phyloP scores from a whole-genome alignment of 257 asterid species.

The Rubia yunnanensis region DNA sequence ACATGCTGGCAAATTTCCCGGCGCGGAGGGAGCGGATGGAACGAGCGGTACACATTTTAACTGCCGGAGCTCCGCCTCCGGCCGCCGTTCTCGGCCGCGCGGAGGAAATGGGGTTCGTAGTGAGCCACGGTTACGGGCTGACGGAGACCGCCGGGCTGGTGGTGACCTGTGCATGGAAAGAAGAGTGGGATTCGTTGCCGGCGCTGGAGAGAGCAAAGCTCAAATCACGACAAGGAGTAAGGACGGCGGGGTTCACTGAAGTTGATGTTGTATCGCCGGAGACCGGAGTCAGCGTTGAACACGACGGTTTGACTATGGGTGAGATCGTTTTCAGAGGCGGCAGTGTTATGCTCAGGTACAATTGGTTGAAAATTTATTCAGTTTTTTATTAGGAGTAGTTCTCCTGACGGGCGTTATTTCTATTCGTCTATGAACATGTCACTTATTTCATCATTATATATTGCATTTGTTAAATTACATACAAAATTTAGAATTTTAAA shows the following conservation, averaged over 20 bases:
- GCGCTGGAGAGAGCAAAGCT: slow-evolving; percentile 54
- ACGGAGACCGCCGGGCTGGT: slow-evolving; percentile 77
- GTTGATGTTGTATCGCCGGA: slow-evolving; percentile 41
- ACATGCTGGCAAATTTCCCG: slow-evolving; percentile 39
- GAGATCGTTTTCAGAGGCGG: slow-evolving; percentile 21
- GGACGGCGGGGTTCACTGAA: slow-evolving; percentile 44
- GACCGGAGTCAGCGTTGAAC: slow-evolving; percentile 33
- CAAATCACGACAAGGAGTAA: slow-evolving; percentile 68
- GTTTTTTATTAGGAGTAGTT: no score
- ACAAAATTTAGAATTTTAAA: no score
- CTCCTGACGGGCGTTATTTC: no score
- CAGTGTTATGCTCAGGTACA: slow-evolving; percentile 17
- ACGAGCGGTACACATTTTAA: slow-evolving; percentile 37
- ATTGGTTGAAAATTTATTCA: no score
- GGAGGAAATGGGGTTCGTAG: slow-evolving; percentile 52
- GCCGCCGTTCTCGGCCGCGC: slow-evolving; percentile 50
- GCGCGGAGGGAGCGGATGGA: slow-evolving; percentile 12
- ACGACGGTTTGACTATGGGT: slow-evolving; percentile 10
- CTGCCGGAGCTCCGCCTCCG: slow-evolving; percentile 84
- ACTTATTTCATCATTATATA: no score
- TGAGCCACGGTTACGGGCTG: slow-evolving; percentile 67
- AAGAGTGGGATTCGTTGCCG: slow-evolving; percentile 44
- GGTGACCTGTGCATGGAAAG: slow-evolving; percentile 55
- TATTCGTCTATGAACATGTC: no score
- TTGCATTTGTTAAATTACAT: no score